Base-by-base conservation (phyloP, 177 flowering plant genomes). In the Vitis hybrid region DNA sequence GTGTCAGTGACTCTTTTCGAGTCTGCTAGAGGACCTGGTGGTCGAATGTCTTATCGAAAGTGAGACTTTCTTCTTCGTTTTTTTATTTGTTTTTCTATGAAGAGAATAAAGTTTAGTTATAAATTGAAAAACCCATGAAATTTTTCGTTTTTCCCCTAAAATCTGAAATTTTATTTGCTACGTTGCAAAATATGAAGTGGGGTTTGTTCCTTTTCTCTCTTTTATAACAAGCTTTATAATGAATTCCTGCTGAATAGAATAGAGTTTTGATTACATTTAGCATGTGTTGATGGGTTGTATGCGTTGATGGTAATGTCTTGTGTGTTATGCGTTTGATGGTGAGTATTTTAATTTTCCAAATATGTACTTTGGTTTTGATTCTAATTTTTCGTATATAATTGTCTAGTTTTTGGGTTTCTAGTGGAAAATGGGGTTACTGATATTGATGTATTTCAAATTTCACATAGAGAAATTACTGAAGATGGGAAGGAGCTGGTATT, bases 41-140 rank as follows among this genome's bases (percentile, higher is more conserved):
- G 97, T 57, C 86, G 97, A 62, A 90, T 89, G 91, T 92, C 97
- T 65, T 88, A 82, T 60, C 76, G 97, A 75, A 90, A 94, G 97
- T 90, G 62, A 13, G 9, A 39, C 9, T 14, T 3, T 55, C 57
- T 7, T 45, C 5, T 20, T 5, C 10, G 18, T 64, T 2, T 31
- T 5, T 49, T 65, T 45, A 9, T 39, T 52, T 67, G 20, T 66
- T 6, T 14, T 4, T 1, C 13, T 48, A 19, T 60, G 51, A 12
- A 57, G 19, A 9, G 3, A 19, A 19, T 19, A n/a, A 57, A 15
- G 7, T 57, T 9, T 19, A 18, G n/a, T 57, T 3, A 19, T 19
- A 57, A 57, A 15, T 57, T 3, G 60, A 5, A n/a, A 39, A 39
- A 39, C 45, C 45, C 45, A 39, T 5, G 45, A 39, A 39, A 39